Conservation (phyloP, 2,329 filamentous ascomycete species). For the Calonectria leucothoes region DNA sequence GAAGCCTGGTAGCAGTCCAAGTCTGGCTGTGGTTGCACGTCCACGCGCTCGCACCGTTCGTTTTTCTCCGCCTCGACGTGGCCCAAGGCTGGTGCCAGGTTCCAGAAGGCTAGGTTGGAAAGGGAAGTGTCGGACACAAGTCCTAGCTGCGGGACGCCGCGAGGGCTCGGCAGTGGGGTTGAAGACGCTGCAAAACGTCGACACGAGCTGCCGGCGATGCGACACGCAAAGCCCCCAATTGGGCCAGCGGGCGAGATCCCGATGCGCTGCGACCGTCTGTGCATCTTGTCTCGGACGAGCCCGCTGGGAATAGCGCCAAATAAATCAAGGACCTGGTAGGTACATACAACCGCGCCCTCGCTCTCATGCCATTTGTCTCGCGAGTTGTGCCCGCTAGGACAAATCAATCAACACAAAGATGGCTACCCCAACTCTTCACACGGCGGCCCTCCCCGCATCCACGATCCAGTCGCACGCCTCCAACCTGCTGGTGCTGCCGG, state of each 20-base stretch:
- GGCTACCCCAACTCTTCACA: conserved; percentile 17
- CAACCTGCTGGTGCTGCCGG: conserved; percentile 53
- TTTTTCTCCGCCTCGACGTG: not conserved
- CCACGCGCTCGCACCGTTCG: not conserved
- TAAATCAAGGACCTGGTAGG: not conserved
- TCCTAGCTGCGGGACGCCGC: conserved; percentile 8
- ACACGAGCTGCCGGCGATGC: not conserved
- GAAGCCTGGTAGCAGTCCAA: too few species aligned
- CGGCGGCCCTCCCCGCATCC: conserved; percentile 47
- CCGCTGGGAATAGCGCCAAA: not conserved
- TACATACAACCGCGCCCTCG: not conserved
- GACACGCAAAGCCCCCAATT: not conserved
- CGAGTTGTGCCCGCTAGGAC: not conserved
- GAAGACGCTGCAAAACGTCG: not conserved
- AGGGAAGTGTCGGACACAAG: conserved; percentile 17
- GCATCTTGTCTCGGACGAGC: not conserved
- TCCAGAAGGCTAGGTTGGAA: conserved; percentile 5
- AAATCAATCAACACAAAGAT: not conserved
- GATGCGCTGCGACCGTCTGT: not conserved
- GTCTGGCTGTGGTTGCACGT: not conserved
- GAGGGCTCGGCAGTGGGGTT: not conserved
- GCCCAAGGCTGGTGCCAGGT: not conserved
- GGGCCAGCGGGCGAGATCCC: not conserved
- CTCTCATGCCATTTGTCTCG: not conserved
- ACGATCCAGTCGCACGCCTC: conserved; percentile 59